phyloP scores from a whole-genome alignment of 2,329 filamentous ascomycete genomes.

The Aureobasidium zeae region DNA sequence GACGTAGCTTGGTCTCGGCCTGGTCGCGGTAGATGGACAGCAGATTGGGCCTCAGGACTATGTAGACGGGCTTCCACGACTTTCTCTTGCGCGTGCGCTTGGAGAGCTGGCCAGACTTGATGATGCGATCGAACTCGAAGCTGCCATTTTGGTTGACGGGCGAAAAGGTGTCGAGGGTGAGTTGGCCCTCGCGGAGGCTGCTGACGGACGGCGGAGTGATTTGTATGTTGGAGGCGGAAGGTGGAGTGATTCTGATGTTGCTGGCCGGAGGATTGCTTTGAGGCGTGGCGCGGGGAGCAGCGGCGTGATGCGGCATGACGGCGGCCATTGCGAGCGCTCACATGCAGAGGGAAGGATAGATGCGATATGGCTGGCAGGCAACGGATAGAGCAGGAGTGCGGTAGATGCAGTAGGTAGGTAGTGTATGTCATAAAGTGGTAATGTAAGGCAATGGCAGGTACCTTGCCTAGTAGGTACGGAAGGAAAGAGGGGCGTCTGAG shows the following conservation, averaged over 20 bases:
- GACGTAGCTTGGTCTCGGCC: conserved; percentile 78
- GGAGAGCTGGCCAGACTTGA: conserved; percentile 78
- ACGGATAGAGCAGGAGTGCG: background rate
- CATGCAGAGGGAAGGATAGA: background rate
- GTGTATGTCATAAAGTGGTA: too few species aligned
- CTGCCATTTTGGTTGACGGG: conserved; percentile 91
- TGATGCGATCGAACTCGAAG: conserved; percentile 88
- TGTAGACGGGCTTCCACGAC: conserved; percentile 82
- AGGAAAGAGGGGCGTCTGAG: background rate
- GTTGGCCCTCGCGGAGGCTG: conserved; percentile 31
- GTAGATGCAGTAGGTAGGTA: too few species aligned
- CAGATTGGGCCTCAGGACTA: conserved; percentile 82
- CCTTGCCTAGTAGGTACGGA: too few species aligned
- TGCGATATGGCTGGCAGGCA: background rate
- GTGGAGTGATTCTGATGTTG: conserved; percentile 3
- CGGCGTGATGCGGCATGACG: conserved; percentile 17
- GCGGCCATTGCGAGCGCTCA: conserved; percentile 20
- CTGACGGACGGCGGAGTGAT: conserved; percentile 10
- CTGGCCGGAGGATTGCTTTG: too few species aligned
- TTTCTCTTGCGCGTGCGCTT: conserved; percentile 93
- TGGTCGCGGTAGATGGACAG: conserved; percentile 90
- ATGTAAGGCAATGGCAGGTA: background rate
- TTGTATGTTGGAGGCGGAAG: conserved; percentile 18
- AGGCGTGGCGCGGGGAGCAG: background rate
- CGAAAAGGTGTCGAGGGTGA: conserved; percentile 59